Evolutionary conservation across 1,284 basidiomycete genomes (phyloP), one percentile per base, ranked within the genome.

Genomic region (Cerrena zonata): DNA sequence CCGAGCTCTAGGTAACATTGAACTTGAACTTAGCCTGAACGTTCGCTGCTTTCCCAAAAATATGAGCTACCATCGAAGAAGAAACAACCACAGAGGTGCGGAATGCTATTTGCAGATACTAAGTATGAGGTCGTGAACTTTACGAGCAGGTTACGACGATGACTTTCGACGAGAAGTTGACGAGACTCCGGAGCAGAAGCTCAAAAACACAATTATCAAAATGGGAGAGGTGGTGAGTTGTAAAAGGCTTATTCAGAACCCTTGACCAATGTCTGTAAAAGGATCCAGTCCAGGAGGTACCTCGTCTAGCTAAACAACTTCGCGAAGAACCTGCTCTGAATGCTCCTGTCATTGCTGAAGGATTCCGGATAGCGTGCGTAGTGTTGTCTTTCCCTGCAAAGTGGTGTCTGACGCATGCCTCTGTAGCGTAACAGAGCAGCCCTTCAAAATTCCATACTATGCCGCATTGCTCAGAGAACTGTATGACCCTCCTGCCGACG

Each of bases 381-480:
- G 51, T 15, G 26, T 41, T 34, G 15, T 13, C 30, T 36, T 39
- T n/a, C n/a, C n/a, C 50, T 25, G 59, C 19, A 7, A 41, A n/a
- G 12, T 19, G n/a, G 2, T 44, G 22, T 50, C 11, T 15, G 25
- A 45, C 22, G 44, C 7, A 51, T 48, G 22, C 41, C 12, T 40
- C 5, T 36, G 45, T 61, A 84, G 84, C 24, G 79, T 94, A 45
- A 91, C 86, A 0, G 91, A 96, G 68, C 84, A 94, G 60, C 93
- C 93, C 0, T 93, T 83, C 74, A 97, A 97, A 73, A 87, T 90
- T 44, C 86, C 90, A 0, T 89, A 86, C 64, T 93, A 92, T 68
- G 90, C 89, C 11, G 80, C 89, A 10, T 69, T 95, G n/a, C 76
- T 95, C 30, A 77, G 84, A 27, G 70, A 83, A 38, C 73, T 95